These are phyloP conservation scores for Vanrija sp. DNA, from an alignment of 1,284 basidiomycete genomes.

Conservation along the genomic window DNA sequence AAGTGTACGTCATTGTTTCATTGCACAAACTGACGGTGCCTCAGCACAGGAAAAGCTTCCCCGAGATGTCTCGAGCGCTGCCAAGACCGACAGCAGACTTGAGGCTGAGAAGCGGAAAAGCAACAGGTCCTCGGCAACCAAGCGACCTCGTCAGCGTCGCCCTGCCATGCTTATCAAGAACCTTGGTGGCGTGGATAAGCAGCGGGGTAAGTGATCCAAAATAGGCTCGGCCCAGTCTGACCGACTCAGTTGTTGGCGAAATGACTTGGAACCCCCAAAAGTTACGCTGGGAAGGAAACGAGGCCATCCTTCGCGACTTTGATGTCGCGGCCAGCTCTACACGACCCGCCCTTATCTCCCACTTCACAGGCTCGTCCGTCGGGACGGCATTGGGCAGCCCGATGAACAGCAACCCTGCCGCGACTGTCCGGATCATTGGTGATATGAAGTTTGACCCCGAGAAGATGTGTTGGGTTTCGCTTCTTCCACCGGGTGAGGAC, in stretches of 20 bases:
- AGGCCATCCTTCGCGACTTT: slow-evolving; percentile 81
- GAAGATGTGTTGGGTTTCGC: slow-evolving; percentile 90
- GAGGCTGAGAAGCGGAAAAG: slow-evolving; percentile 45
- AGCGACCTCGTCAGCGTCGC: slow-evolving; percentile 65
- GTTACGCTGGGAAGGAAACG: slow-evolving; percentile 94
- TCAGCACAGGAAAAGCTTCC: neutral
- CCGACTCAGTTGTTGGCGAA: slow-evolving; percentile 70
- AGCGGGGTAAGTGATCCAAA: slow-evolving; percentile 63
- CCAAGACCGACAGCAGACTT: slow-evolving; percentile 1
- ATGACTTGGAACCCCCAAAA: slow-evolving; percentile 94
- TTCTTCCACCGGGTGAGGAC: slow-evolving; percentile 76
- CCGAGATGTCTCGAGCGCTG: neutral
- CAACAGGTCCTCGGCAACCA: slow-evolving; percentile 12
- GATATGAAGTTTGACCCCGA: slow-evolving; percentile 96
- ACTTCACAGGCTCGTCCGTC: slow-evolving; percentile 73
- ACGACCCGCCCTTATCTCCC: slow-evolving; percentile 92
- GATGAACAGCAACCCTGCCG: slow-evolving; percentile 2
- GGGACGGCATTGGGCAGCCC: slow-evolving; percentile 55
- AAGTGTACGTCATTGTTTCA: slow-evolving; percentile 51
- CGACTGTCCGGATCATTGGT: slow-evolving; percentile 68
- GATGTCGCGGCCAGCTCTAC: slow-evolving; percentile 77
- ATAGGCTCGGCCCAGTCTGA: neutral
- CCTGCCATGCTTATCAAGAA: slow-evolving; percentile 67
- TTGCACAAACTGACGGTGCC: slow-evolving; percentile 52
- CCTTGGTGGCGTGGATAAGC: slow-evolving; percentile 63